Evolutionary conservation across 805 yeast species (phyloP), one percentile per base, ranked within the genome.

Genomic region (Komagataella phaffii): DNA sequence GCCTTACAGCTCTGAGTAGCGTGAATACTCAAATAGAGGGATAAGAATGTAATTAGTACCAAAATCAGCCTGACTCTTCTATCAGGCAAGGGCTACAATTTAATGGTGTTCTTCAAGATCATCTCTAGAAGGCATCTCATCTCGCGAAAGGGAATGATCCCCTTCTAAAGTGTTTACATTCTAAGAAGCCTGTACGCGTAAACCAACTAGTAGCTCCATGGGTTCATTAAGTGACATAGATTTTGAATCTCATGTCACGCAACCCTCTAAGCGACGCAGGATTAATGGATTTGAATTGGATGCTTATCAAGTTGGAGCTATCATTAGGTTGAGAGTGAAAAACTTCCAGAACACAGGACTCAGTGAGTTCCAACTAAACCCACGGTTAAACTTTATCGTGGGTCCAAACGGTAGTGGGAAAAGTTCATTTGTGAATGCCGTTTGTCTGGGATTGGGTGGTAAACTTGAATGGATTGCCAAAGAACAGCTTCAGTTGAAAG

Each of bases 391-490:
- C 62, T 80, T 93, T 83, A 85, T 93, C 53, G 84, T 93, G 51
- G 99, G 97, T 0, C 97, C 97, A 10, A 93, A 93, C 63, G 99
- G 99, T 43, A 79, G 96, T 0, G 99, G 99, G 6, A 93, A 93
- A 61, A 83, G 93, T 44, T 88, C 98, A 0, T 79, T 93, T 59
- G 90, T 93, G 3, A 87, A 96, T 54, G 98, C 96, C 0, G 79
- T 91, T 1, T 91, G 96, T 61, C 71, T 93, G 40, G 96, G 96
- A 0, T 68, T 93, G 17, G 91, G 84, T 1, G 98, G 97, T 1
- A 80, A 77, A 59, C 75, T 86, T 19, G 86, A 79, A 45, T 69
- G 80, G 46, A 76, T 90, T 53, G 95, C 93, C 3, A 67, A 85
- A 76, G 70, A 84, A 71, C 62, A 78, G 61, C 64, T 78, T 69